phyloP scores from a whole-genome alignment of 352 stramenopile species.

The Phytophthora europaea region DNA sequence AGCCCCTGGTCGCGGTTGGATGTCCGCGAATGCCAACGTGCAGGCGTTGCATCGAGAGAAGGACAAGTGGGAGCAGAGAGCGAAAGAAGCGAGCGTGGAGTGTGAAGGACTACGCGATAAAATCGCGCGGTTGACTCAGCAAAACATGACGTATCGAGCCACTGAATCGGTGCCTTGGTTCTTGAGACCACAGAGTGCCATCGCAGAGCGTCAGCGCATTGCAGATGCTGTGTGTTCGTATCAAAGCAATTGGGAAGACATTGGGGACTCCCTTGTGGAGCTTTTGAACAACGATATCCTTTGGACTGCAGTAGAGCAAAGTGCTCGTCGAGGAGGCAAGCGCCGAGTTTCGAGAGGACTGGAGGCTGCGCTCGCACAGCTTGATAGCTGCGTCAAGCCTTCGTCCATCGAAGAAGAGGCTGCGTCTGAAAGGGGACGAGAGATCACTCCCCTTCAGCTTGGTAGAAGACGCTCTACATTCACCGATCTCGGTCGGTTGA shows the following conservation, averaged over 20 bases:
- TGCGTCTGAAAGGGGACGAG: conserved; percentile 12
- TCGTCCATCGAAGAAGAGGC: conserved; percentile 15
- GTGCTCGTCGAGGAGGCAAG: conserved; percentile 52
- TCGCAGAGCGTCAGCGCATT: conserved; percentile 63
- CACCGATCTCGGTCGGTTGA: conserved; percentile 41
- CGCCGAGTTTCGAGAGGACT: conserved; percentile 49
- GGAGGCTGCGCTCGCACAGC: conserved; percentile 52
- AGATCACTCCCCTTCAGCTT: neutral
- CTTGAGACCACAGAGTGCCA: conserved; percentile 42
- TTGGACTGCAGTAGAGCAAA: conserved; percentile 64
- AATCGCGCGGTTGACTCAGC: conserved; percentile 51
- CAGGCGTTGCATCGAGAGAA: conserved; percentile 57
- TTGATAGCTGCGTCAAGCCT: conserved; percentile 36
- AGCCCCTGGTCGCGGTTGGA: conserved; percentile 10
- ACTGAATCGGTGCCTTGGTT: conserved; percentile 58
- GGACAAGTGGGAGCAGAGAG: conserved; percentile 74
- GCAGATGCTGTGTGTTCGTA: conserved; percentile 63
- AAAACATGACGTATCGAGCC: conserved; percentile 42
- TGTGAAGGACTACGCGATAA: conserved; percentile 64
- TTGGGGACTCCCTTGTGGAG: conserved; percentile 62
- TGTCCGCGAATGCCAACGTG: conserved; percentile 18
- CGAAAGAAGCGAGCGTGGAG: conserved; percentile 54
- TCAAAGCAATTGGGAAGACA: conserved; percentile 65
- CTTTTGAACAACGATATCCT: conserved; percentile 75
- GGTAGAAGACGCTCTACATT: conserved; percentile 20